Base-by-base conservation (phyloP, 2,329 filamentous ascomycete genomes). In the Calonectria crousiana region DNA sequence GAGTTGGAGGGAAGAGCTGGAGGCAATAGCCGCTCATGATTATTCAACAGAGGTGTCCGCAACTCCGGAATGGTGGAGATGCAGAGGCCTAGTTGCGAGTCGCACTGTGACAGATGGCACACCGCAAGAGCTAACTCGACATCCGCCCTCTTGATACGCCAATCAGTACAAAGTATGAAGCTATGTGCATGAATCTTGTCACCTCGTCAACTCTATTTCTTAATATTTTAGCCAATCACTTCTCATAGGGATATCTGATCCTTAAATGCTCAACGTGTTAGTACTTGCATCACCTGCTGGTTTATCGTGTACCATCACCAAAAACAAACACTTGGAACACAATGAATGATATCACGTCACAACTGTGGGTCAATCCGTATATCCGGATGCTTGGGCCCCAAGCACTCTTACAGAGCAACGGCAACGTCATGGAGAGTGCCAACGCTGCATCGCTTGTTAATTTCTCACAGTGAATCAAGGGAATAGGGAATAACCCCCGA, bases 401-500 rank as follows among this genome's bases (percentile, higher is more conserved):
- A 85, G 49, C 86, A 86, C 58, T 91, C 89, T 75, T 92, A 90
- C 0, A 89, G 87, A 2, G 91, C 89, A 0, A 91, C 83, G 1
- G 89, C 88, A 41, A 91, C 88, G 47, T 86, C 82, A 74, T 89
- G 85, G 9, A 89, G 85, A 81, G 90, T 89, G 83, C 75, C 5
- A 84, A 81, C 10, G 36, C 56, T 18, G 84, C 82, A 14, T 83
- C 83, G 81, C 18, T 82, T 82, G 14, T 84, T 82, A 38, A 90
- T 86, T 77, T 84, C 2, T 84, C 73, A 3, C 86, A 85, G 38
- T 41, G 38, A 41, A 88, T 81, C 11, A 84, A 75, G 41, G 88
- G 38, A 41, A 88, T 81, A 13, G 84, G 75, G 41, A 88, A 80
- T 6, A 41, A 41, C 77, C 76, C 6, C 87, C 86, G 3, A 67